phyloP scores from a whole-genome alignment of 2,329 filamentous ascomycete genomes.

The Arachnomyces sp. region DNA sequence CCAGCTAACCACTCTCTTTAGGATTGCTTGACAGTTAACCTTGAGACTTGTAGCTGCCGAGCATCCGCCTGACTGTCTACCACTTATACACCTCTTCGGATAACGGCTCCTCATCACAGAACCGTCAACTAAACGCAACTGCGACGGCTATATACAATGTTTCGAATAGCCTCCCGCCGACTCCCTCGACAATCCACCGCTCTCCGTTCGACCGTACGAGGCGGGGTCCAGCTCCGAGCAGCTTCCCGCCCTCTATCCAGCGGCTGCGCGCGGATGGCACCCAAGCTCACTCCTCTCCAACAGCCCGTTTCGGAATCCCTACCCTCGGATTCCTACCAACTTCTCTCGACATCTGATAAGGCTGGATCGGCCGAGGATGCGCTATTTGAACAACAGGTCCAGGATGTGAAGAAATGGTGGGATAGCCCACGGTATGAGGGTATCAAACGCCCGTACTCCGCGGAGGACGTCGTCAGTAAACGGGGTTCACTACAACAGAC shows the following conservation, averaged over 20 bases:
- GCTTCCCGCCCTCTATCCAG: conserved; percentile 28
- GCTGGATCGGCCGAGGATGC: conserved; percentile 73
- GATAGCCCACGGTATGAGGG: conserved; percentile 72
- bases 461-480: conserved; percentile 88
- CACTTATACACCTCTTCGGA: no score
- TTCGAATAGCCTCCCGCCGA: conserved; percentile 29
- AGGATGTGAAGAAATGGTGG: conserved; percentile 89
- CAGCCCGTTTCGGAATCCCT: conserved; percentile 55
- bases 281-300: conserved; percentile 46
- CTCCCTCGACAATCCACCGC: conserved; percentile 25
- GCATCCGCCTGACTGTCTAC: no score
- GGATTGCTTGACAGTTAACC: no score
- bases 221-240: no score
- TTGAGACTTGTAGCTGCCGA: no score
- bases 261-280: conserved; percentile 46
- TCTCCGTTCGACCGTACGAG: conserved; percentile 17
- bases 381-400: conserved; percentile 74
- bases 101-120: no score
- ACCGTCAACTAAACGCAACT: no score
- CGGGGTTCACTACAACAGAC: conserved; percentile 77
- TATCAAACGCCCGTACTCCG: conserved; percentile 86
- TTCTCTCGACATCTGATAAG: conserved; percentile 71
- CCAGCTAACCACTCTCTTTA: no score
- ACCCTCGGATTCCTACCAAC: conserved; percentile 74
- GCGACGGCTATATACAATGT: conserved; percentile 18